These are phyloP conservation scores for Termitomyces sp. DNA, from an alignment of 768 basidiomycete genomes.

Conservation along the genomic window DNA sequence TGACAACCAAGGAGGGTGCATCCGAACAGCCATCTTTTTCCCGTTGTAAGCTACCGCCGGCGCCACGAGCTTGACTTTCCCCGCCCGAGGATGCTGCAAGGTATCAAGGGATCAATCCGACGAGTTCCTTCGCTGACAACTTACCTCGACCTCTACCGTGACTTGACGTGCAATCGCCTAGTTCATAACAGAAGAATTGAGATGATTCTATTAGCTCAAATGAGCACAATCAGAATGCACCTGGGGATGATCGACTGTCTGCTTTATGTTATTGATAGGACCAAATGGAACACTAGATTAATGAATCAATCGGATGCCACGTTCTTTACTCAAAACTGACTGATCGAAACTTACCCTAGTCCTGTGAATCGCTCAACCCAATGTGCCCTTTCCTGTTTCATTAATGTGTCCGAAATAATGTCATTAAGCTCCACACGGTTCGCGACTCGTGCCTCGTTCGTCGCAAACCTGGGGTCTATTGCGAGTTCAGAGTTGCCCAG, in stretches of 20 bases:
- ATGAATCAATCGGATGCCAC: neutral
- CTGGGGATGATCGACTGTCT: conserved; percentile 88
- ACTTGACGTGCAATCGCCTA: conserved; percentile 74
- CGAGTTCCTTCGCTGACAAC: conserved; percentile 28
- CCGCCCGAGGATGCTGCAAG: conserved; percentile 66
- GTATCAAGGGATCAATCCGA: conserved; percentile 18
- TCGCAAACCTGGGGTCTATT: conserved; percentile 60
- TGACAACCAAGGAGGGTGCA: conserved; percentile 82
- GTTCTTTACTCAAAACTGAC: neutral
- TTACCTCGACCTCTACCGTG: conserved; percentile 75
- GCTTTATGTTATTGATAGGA: conserved; percentile 87
- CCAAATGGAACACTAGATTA: conserved; percentile 69
- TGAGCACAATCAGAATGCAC: conserved; percentile 18
- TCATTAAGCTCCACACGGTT: conserved; percentile 68
- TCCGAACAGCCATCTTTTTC: conserved; percentile 64
- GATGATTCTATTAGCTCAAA: neutral
- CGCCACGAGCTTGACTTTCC: conserved; percentile 74
- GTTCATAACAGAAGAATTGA: conserved; percentile 6
- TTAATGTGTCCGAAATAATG: conserved; percentile 62
- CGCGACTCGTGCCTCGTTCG: conserved; percentile 71
- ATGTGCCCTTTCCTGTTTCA: conserved; percentile 53
- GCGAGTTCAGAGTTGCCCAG: conserved; percentile 59
- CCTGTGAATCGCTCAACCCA: conserved; percentile 80
- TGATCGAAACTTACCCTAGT: conserved; percentile 52
- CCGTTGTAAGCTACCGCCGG: conserved; percentile 85